These are phyloP conservation scores for Aspergillus fructus DNA, from an alignment of 2,329 filamentous ascomycete genomes.

Conservation along the genomic window DNA sequence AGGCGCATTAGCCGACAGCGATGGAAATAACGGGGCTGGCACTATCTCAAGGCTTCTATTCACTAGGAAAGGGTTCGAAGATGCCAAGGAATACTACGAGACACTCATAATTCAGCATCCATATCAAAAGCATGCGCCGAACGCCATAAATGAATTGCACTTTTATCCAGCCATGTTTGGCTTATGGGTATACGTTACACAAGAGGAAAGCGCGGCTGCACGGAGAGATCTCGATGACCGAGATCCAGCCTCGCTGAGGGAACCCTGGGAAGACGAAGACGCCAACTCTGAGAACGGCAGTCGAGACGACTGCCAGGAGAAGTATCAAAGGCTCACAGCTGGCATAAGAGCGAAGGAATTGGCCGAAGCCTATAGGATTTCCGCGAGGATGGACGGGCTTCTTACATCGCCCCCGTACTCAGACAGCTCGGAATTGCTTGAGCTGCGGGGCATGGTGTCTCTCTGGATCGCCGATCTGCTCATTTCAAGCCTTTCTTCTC, in stretches of 20 bases:
- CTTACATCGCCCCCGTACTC: slow-evolving; percentile 70
- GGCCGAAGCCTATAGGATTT: slow-evolving; percentile 61
- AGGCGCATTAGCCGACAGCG: background rate
- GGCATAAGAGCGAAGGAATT: slow-evolving; percentile 54
- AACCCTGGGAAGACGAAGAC: slow-evolving; percentile 34
- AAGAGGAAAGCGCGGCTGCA: slow-evolving; percentile 57
- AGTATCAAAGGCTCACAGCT: slow-evolving; percentile 35
- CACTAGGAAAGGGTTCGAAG: slow-evolving; percentile 52
- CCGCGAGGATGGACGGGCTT: slow-evolving; percentile 67
- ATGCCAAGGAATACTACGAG: slow-evolving; percentile 71
- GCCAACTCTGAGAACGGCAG: slow-evolving; percentile 22
- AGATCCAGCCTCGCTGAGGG: slow-evolving; percentile 23
- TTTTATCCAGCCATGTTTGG: slow-evolving; percentile 82
- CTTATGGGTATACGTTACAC: slow-evolving; percentile 74
- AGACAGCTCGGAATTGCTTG: slow-evolving; percentile 64
- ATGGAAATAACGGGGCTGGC: slow-evolving; percentile 2
- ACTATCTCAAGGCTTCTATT: slow-evolving; percentile 32
- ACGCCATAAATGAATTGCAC: slow-evolving; percentile 64
- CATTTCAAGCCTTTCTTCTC: slow-evolving; percentile 32
- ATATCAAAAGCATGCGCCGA: slow-evolving; percentile 61
- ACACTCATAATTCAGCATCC: slow-evolving; percentile 75
- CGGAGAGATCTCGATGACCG: slow-evolving; percentile 39
- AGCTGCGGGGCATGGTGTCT: slow-evolving; percentile 70
- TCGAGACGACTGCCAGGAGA: slow-evolving; percentile 27
- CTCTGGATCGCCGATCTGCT: slow-evolving; percentile 72